Evolutionary conservation across 345 rosid species (phyloP).

Genomic region (Brassica incana): DNA sequence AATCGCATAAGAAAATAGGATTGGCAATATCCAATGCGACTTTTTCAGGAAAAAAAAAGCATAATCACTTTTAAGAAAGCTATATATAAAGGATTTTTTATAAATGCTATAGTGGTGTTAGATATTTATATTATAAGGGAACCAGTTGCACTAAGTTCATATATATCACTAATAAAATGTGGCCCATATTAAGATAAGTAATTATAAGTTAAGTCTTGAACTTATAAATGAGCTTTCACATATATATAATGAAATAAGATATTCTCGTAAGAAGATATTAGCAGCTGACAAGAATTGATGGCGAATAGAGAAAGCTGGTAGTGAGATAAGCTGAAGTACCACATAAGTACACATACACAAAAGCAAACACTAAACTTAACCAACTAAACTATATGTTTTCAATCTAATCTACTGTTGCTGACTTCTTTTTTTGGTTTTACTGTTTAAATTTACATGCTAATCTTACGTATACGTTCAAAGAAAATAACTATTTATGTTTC

Average conservation of each 20-base stretch:
- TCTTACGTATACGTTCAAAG: neutral
- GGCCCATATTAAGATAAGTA: neutral
- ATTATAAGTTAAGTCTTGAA: neutral
- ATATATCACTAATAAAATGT: neutral
- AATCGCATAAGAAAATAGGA: conserved; percentile 1
- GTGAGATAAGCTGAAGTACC: conserved; percentile 18
- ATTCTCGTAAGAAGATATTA: neutral
- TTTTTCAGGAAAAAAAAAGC: neutral
- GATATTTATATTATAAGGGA: neutral
- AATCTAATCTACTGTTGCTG: neutral
- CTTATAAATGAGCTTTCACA: neutral
- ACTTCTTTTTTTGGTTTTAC: neutral
- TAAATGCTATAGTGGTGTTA: neutral
- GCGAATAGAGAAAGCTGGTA: neutral
- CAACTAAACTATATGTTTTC: neutral
- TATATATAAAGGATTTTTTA: neutral
- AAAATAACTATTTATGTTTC: neutral
- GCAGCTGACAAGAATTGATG: neutral
- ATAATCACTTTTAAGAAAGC: neutral
- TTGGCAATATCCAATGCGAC: neutral
- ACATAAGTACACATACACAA: neutral
- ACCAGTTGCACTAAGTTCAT: neutral
- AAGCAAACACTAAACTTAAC: neutral
- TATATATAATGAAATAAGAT: conserved; percentile 10
- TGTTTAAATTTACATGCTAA: neutral